phyloP scores from a whole-genome alignment of 176 grass and related monocot genomes.

The Miscanthus lutarioriparius region DNA sequence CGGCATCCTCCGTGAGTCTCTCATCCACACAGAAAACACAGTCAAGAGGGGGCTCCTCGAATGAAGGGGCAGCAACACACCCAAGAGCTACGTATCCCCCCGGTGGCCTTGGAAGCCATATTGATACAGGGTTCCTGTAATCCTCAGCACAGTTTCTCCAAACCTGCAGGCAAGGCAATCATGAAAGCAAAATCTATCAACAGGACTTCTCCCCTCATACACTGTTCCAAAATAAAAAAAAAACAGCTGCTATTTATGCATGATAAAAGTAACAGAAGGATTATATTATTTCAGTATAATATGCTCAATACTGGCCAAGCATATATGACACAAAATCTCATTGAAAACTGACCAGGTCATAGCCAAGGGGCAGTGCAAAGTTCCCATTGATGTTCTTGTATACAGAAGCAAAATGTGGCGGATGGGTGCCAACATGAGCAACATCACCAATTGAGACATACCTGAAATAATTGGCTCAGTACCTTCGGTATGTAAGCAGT shows the following conservation, averaged over 20 bases:
- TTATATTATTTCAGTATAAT: conserved; percentile 7
- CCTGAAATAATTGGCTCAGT: conserved; percentile 48
- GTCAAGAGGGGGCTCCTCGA: conserved; percentile 67
- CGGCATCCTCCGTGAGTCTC: conserved; percentile 56
- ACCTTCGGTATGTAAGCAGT: conserved; percentile 21
- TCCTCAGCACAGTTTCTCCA: conserved; percentile 94
- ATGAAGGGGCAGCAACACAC: conserved; percentile 69
- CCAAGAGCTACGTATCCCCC: conserved; percentile 74
- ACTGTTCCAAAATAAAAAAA: background rate
- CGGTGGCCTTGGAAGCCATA: conserved; percentile 90
- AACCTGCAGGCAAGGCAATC: conserved; percentile 47
- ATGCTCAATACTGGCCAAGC: conserved; percentile 21
- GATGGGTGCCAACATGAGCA: conserved; percentile 70
- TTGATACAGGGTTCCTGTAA: conserved; percentile 63
- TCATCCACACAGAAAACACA: conserved; percentile 60
- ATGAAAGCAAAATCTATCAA: conserved; percentile 21
- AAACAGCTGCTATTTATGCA: background rate
- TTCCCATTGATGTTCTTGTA: conserved; percentile 71
- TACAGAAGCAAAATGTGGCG: conserved; percentile 64
- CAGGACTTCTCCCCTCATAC: background rate
- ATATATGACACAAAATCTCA: background rate
- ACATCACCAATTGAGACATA: conserved; percentile 90
- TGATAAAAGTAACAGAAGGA: background rate
- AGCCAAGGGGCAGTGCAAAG: conserved; percentile 83
- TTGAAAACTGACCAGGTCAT: conserved; percentile 77